phyloP scores from a whole-genome alignment of 1,139 yeast genomes.

The Kazachstania sp. region DNA sequence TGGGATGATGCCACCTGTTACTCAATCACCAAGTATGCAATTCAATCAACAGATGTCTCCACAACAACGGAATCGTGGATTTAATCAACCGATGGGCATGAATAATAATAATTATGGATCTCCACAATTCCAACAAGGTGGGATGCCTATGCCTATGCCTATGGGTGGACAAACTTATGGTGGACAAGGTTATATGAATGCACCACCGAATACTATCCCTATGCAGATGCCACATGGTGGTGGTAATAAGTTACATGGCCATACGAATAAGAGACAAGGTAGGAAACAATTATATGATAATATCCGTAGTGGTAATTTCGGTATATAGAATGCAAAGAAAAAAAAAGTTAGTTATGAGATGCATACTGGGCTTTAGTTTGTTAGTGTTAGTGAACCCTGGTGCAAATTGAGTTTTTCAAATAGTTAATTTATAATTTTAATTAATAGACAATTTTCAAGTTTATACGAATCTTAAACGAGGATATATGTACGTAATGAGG shows the following conservation, averaged over 20 bases:
- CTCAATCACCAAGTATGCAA: background rate
- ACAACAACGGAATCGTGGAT: background rate
- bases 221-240: conserved; percentile 9
- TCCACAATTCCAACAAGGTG: conserved; percentile 3
- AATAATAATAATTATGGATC: background rate
- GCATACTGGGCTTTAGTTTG: background rate
- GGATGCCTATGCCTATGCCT: background rate
- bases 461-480: background rate
- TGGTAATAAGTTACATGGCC: conserved; percentile 26
- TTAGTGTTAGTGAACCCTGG: background rate
- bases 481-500: no score
- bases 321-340: conserved; percentile 14
- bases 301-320: conserved; percentile 30
- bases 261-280: conserved; percentile 23
- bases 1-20: background rate
- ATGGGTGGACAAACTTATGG: background rate
- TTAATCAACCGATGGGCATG: background rate
- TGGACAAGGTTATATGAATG: conserved; percentile 3
- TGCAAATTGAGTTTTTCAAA: no score
- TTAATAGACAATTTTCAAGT: no score
- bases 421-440: no score
- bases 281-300: conserved; percentile 26
- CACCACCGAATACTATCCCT: conserved; percentile 10
- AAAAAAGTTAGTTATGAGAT: background rate
- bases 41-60: conserved; percentile 1